These are phyloP conservation scores for Penicillium turbatum DNA, from an alignment of 495 filamentous ascomycete species.

Conservation along the genomic window DNA sequence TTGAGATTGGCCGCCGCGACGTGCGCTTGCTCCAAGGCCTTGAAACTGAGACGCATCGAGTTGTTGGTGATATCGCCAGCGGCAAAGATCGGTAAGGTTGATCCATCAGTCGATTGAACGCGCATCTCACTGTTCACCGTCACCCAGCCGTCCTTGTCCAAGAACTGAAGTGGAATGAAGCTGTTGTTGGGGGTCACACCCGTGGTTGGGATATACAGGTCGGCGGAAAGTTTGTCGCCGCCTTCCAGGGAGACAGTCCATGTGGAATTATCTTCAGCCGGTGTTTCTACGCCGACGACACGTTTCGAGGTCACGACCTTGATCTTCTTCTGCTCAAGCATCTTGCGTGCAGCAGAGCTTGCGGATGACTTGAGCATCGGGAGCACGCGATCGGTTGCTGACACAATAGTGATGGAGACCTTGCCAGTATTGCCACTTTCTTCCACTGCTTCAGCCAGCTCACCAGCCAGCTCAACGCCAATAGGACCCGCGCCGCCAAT, in stretches of 20 bases:
- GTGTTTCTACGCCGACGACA: conserved; percentile 13
- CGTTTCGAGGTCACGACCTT: conserved; percentile 24
- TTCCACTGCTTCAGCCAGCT: conserved; percentile 49
- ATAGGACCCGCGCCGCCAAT: conserved; percentile 65
- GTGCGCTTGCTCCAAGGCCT: conserved; percentile 25
- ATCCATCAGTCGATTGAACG: conserved; percentile 36
- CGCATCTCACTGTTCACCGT: conserved; percentile 52
- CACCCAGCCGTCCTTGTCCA: conserved; percentile 50
- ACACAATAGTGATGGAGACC: conserved; percentile 45
- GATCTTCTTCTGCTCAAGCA: conserved; percentile 25
- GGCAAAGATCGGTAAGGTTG: conserved; percentile 28
- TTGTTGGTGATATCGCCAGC: conserved; percentile 39
- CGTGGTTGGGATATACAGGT: conserved; percentile 61
- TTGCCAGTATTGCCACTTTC: conserved; percentile 31
- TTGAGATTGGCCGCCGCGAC: conserved; percentile 35
- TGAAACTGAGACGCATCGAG: conserved; percentile 27
- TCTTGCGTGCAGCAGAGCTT: conserved; percentile 24
- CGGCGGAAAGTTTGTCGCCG: conserved; percentile 41
- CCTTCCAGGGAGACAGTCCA: conserved; percentile 39
- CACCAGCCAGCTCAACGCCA: conserved; percentile 60
- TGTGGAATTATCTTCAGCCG: conserved; percentile 6
- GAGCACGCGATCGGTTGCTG: conserved; percentile 32
- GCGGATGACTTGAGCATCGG: conserved; percentile 25
- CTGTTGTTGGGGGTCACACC: conserved; percentile 58
- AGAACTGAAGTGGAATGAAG: conserved; percentile 49